Evolutionary conservation across 768 basidiomycete genomes (phyloP), one percentile per base, ranked within the genome.

Genomic region (Sporobolomyces phaffii): DNA sequence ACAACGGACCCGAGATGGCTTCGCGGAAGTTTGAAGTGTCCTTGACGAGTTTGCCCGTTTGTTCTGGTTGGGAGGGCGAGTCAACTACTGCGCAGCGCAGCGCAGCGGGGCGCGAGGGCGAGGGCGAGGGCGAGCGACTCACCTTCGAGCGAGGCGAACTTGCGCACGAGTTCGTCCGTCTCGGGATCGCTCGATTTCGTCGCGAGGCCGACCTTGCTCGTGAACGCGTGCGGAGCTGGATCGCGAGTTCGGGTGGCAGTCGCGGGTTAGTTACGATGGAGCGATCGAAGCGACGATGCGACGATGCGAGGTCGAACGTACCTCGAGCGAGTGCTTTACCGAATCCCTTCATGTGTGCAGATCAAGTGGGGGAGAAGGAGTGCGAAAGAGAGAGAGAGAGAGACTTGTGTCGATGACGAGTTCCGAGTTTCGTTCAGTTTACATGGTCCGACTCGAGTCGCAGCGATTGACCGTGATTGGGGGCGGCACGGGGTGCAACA

Each of bases 21-120:
- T 97, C 91, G 20, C 84, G 84, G 80, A 91, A 98, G 8, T 85
- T 81, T 74, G 87, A 90, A 36, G 88, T 86, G 75, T 99, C 93
- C 80, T 98, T 97, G 73, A 92, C 78, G 63, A 98, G 80, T 80
- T 91, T 92, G 76, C 93, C 92, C 0, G 88, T 84, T 93, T 92
- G 73, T 78, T 81, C 7, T 90, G 90, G 78, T 87, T 73, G 28
- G 48, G 2, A 41, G 34, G 49, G 2, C 15, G 15, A 14, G 56
- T 61, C 56, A 57, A 36, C 60, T 59, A 65, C 44, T 44, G 8
- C n/a, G 24, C 15, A 5, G 8, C 48, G 31, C 51, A 18, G 33
- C 18, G 8, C 34, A 24, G 34, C 20, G 28, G 17, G 28, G 33
- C 38, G 62, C 60, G 31, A 34, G 47, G 47, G 40, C 47, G 22